Percentiles rank a stretch among this genome's conserved stretches.
phyloP scores from a whole-genome alignment of 1,284 basidiomycete species.

The Ceraceosorus guamensis region DNA sequence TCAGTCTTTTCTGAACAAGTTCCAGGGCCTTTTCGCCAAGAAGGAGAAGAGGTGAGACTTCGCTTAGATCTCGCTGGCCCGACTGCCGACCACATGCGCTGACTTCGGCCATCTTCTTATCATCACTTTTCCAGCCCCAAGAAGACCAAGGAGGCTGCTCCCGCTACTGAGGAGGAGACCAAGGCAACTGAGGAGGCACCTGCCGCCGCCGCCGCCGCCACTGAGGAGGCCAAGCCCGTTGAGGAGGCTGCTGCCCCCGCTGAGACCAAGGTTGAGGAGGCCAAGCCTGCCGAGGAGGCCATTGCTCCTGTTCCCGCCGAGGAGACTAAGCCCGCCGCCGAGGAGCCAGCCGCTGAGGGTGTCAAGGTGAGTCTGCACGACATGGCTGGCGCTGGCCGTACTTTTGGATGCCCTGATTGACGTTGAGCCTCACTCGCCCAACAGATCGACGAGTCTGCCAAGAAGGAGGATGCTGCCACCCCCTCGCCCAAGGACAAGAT shows the following conservation, averaged over 20 bases:
- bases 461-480: conserved; percentile 19
- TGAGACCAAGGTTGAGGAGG: conserved; percentile 7
- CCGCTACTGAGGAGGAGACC: conserved; percentile 1
- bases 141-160: background rate
- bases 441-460: conserved; percentile 32
- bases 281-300: conserved; percentile 16
- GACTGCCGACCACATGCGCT: background rate
- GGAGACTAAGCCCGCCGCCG: conserved; percentile 12
- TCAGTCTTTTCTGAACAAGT: conserved; percentile 26
- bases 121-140: background rate
- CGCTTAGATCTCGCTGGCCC: conserved; percentile 19
- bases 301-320: conserved; percentile 12
- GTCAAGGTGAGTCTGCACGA: conserved; percentile 16
- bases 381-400: background rate
- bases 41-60: conserved; percentile 20
- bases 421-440: conserved; percentile 49
- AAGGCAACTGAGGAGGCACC: conserved; percentile 19
- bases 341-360: conserved; percentile 15
- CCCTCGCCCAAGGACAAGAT: conserved; percentile 34
- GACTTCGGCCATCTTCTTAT: background rate
- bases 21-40: conserved; percentile 27
- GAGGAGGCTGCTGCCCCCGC: conserved; percentile 16
- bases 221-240: conserved; percentile 14
- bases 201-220: conserved; percentile 14
- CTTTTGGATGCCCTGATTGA: background rate